Percentiles rank a stretch among this genome's conserved stretches.
Evolutionary conservation across 768 basidiomycete species (phyloP).

Genomic region (Exidia glandulosa): DNA sequence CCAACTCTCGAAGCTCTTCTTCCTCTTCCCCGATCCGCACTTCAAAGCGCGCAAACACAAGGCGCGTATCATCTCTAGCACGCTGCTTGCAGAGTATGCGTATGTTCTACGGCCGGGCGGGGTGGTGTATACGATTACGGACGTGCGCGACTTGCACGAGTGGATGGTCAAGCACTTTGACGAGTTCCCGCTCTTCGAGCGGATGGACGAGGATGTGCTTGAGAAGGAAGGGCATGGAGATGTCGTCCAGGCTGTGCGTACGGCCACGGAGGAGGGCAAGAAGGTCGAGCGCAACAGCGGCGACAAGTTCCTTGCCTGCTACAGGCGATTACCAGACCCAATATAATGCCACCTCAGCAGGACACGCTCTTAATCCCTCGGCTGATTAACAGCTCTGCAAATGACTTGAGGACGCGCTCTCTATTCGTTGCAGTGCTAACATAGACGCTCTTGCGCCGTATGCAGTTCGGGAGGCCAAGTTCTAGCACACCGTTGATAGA

Average conservation of each 20-base stretch:
- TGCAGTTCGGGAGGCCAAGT: too few species aligned
- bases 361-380: too few species aligned
- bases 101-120: slow-evolving; percentile 89
- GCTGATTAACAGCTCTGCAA: too few species aligned
- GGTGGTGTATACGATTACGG: slow-evolving; percentile 94
- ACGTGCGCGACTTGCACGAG: slow-evolving; percentile 84
- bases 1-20: slow-evolving; percentile 88
- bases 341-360: slow-evolving; percentile 4
- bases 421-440: too few species aligned
- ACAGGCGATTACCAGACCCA: slow-evolving; percentile 44
- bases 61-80: slow-evolving; percentile 94
- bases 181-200: slow-evolving; percentile 78
- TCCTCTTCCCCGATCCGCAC: slow-evolving; percentile 97
- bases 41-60: slow-evolving; percentile 98
- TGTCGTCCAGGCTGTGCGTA: slow-evolving; percentile 73
- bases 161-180: slow-evolving; percentile 94
- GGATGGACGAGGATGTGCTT: slow-evolving; percentile 62
- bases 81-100: slow-evolving; percentile 95
- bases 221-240: slow-evolving; percentile 65
- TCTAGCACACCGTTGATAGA: too few species aligned
- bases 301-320: slow-evolving; percentile 88
- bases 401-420: too few species aligned
- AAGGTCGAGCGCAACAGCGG: slow-evolving; percentile 91
- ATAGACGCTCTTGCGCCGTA: too few species aligned
- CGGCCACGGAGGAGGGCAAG: slow-evolving; percentile 89